These are phyloP conservation scores for Miscanthus sacchariflorus DNA, from an alignment of 202 grass and related monocot species.

Conservation along the genomic window DNA sequence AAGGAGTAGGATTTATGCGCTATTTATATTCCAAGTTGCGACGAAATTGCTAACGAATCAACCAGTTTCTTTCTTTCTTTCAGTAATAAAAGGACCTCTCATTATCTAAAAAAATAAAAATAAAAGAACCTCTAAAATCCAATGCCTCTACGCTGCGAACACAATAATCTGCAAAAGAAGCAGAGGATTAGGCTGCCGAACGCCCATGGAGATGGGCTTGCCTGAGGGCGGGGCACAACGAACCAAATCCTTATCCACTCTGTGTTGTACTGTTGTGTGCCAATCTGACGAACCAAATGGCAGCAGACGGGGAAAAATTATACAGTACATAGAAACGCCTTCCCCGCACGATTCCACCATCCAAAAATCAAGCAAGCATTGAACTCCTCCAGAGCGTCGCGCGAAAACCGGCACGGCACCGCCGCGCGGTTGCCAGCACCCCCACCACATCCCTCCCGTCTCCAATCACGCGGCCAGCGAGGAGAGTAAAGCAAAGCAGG, in stretches of 20 bases:
- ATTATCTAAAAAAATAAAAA: no score
- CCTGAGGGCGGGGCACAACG: no score
- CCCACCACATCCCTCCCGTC: neutral
- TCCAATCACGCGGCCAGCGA: neutral
- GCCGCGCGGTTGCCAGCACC: neutral
- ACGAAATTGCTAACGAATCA: neutral
- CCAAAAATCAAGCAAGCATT: neutral
- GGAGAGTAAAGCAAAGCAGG: neutral
- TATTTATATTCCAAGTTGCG: neutral
- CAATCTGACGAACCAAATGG: conserved; percentile 13
- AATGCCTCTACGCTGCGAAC: neutral
- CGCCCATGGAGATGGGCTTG: neutral
- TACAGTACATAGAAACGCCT: neutral
- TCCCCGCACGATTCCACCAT: neutral
- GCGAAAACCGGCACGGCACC: neutral
- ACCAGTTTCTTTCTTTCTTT: neutral
- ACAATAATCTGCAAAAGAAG: neutral
- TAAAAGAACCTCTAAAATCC: neutral
- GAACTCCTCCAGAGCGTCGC: neutral
- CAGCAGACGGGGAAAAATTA: neutral
- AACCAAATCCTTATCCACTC: neutral
- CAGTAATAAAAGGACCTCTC: neutral
- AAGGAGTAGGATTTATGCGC: neutral
- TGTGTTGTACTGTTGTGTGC: neutral
- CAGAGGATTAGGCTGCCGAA: neutral